Evolutionary conservation across 495 filamentous ascomycete species (phyloP).

Genomic region (Ascobolus immersus): DNA sequence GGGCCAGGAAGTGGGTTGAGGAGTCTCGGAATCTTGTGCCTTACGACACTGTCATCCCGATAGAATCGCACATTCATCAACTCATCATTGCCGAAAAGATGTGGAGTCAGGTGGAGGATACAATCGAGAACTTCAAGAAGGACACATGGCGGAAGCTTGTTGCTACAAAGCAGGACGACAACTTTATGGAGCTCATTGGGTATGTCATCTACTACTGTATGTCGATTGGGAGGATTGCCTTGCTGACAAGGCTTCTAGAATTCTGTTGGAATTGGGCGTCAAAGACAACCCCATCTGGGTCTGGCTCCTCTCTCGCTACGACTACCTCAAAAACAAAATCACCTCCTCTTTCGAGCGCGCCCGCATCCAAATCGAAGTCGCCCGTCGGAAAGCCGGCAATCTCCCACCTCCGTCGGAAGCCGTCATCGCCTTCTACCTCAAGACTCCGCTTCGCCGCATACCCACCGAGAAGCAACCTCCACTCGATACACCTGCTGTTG

Average conservation of each 20-base stretch:
- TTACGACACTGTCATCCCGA: conserved; percentile 25
- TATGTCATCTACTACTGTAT: conserved; percentile 16
- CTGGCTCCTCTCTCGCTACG: conserved; percentile 72
- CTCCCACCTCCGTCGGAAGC: conserved; percentile 42
- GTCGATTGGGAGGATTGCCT: conserved; percentile 8
- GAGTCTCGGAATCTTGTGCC: conserved; percentile 42
- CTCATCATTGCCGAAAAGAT: conserved; percentile 77
- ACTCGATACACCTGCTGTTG: conserved; percentile 47
- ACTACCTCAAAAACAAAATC: conserved; percentile 68
- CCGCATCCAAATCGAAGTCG: conserved; percentile 58
- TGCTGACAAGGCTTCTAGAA: conserved; percentile 13
- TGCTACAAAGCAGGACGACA: conserved; percentile 19
- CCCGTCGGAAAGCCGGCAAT: conserved; percentile 46
- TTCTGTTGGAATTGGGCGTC: conserved; percentile 73
- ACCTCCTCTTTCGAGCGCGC: conserved; percentile 51
- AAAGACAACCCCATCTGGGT: conserved; percentile 89
- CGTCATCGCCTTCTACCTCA: conserved; percentile 44
- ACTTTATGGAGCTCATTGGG: conserved; percentile 12
- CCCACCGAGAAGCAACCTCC: conserved; percentile 26
- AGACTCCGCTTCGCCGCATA: conserved; percentile 37
- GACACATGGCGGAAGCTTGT: conserved; percentile 63
- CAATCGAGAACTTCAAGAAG: conserved; percentile 62
- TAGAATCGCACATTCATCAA: conserved; percentile 54
- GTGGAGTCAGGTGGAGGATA: conserved; percentile 72
- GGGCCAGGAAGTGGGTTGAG: conserved; percentile 47